phyloP scores from a whole-genome alignment of 1,284 basidiomycete genomes.

The Malassezia vespertilionis region DNA sequence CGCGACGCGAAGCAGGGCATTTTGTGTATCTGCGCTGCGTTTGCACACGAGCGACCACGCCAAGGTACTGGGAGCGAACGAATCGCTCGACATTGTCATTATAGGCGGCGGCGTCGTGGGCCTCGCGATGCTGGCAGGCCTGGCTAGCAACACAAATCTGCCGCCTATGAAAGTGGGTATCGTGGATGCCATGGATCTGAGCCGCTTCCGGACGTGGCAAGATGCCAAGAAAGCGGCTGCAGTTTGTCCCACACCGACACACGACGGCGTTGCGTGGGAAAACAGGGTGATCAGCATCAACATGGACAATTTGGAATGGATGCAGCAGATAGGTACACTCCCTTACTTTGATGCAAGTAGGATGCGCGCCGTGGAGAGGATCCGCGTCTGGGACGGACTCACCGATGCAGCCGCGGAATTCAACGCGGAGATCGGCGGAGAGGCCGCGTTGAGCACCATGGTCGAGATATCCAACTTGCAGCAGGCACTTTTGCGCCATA shows the following conservation, averaged over 20 bases:
- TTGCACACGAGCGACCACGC: too few relatives aligned
- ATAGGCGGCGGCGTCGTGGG: conserved; percentile 43
- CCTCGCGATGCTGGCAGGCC: conserved; percentile 24
- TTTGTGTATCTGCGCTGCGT: too few relatives aligned
- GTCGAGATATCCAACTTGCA: conserved; percentile 43
- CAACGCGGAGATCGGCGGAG: conserved; percentile 20
- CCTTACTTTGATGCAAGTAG: conserved; percentile 25
- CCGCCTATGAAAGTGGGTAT: conserved; percentile 23
- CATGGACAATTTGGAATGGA: conserved; percentile 37
- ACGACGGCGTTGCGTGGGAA: conserved; percentile 34
- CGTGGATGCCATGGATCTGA: conserved; percentile 33
- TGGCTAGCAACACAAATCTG: conserved; percentile 1
- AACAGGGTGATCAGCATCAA: conserved; percentile 43
- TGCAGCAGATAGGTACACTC: conserved; percentile 33
- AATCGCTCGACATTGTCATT: conserved; percentile 31
- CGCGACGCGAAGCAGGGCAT: too few relatives aligned
- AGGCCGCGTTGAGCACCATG: conserved; percentile 31
- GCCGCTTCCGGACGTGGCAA: conserved; percentile 23
- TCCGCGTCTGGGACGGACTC: conserved; percentile 45
- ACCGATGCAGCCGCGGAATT: conserved; percentile 39
- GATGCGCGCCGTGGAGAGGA: conserved; percentile 29
- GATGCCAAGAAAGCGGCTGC: conserved; percentile 11
- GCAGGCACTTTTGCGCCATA: conserved; percentile 36
- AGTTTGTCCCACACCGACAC: conserved; percentile 7
- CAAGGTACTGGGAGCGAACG: too few relatives aligned